A percentile compares a stretch with the other conserved stretches of the same genome.
phyloP scores from a whole-genome alignment of 139 green algal species.

The Astrephomene gubernaculifera region DNA sequence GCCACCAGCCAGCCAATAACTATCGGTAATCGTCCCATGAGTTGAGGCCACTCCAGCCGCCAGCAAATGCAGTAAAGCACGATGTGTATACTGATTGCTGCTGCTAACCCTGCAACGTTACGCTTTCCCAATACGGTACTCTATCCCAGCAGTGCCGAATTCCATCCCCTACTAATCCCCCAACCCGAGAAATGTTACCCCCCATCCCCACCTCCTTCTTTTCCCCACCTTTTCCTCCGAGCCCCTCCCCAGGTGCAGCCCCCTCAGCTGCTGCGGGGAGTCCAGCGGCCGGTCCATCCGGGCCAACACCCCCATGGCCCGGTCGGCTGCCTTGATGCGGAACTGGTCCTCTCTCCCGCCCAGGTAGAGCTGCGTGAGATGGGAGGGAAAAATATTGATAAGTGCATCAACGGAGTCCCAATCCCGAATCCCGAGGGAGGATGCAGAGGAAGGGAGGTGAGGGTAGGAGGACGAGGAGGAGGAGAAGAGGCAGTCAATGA shows the following conservation, averaged over 20 bases:
- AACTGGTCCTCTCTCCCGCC: conserved; percentile 63
- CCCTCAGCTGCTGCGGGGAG: conserved; percentile 31
- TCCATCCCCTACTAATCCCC: background rate
- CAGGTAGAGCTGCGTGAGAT: conserved; percentile 45
- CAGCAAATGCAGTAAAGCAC: background rate
- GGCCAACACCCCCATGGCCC: conserved; percentile 42
- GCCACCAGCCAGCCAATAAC: too few relatives aligned
- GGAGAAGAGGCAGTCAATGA: background rate
- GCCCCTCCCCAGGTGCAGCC: conserved; percentile 45
- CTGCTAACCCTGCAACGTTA: background rate
- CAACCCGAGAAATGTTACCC: background rate
- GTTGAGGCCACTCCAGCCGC: background rate
- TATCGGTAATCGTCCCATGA: too few relatives aligned
- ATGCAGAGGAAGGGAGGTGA: background rate
- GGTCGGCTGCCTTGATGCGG: conserved; percentile 59
- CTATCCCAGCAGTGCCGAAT: background rate
- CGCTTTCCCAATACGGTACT: too few relatives aligned
- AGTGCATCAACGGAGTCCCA: background rate
- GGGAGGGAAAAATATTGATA: background rate
- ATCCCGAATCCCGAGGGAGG: background rate
- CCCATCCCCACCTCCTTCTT: background rate
- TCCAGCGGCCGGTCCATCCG: conserved; percentile 42
- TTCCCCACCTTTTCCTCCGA: conserved; percentile 39
- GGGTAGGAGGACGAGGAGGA: background rate
- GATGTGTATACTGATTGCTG: background rate